A percentile compares a stretch with the other conserved stretches of the same genome.
phyloP scores from a whole-genome alignment of 192 early-diverging fungal genomes.

The Pilaira anomala region DNA sequence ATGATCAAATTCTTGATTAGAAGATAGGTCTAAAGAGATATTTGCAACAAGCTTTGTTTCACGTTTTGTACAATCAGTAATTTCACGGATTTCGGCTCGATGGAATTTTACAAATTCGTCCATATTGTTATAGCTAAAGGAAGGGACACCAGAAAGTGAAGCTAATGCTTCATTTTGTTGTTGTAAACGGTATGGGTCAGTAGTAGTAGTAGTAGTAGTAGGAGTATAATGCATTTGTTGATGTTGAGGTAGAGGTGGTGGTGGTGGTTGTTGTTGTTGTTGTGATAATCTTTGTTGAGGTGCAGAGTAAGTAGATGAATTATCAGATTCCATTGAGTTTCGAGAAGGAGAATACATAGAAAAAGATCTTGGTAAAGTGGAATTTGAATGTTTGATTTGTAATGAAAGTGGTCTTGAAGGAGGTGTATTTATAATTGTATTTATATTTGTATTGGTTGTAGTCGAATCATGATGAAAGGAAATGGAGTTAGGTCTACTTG shows the following conservation, averaged over 20 bases:
- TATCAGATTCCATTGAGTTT: no score
- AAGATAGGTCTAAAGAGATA: conserved; percentile 55
- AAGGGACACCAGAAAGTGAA: conserved; percentile 2
- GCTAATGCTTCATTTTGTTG: conserved; percentile 1
- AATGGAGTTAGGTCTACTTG: not conserved
- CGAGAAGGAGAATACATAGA: conserved; percentile 11
- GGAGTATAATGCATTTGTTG: conserved; percentile 2
- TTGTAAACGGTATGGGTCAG: not conserved
- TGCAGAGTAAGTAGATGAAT: not conserved
- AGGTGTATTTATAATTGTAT: no score
- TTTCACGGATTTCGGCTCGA: conserved; percentile 60
- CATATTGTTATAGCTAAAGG: conserved; percentile 42
- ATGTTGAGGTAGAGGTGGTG: conserved; percentile 5
- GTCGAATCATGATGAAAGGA: not conserved
- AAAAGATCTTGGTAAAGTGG: conserved; percentile 1
- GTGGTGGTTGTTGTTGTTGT: conserved; percentile 3
- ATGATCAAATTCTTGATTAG: conserved; percentile 17
- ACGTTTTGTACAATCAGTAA: conserved; percentile 58
- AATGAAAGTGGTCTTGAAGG: conserved; percentile 3
- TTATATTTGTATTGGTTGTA: no score
- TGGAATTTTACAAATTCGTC: conserved; percentile 63
- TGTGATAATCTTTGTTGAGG: not conserved
- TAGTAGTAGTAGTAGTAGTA: not conserved
- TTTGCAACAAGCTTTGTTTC: conserved; percentile 64
- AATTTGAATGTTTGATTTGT: not conserved